Evolutionary conservation across 75 land plant genomes (phyloP), one percentile per base, ranked within the genome.

Genomic region (Pinus taeda): DNA sequence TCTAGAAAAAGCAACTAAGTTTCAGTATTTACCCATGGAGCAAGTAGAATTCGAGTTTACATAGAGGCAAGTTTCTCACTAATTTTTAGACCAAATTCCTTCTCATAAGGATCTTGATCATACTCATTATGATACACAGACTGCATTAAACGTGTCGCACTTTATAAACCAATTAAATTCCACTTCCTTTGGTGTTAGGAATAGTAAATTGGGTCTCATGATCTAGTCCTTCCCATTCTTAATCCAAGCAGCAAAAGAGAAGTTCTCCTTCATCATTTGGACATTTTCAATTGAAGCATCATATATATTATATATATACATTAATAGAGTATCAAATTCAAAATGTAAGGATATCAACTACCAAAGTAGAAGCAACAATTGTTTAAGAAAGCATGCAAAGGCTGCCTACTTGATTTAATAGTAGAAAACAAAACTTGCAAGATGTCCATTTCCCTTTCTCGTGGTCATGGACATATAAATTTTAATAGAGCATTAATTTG

Each of bases 21-120:
- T 3, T 39, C 8, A 45, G 71, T 69, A 0, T 67, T 66, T 79
- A 93, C 96, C 92, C 92, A 85, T 18, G 96, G 96, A 26, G 96
- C 89, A 37, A 95, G 96, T 14, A 93, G 80, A 36, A 93, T 84
- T 62, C 96, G 83, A 37, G 95, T 95, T 77, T 92, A 90, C 24
- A 93, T 88, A 71, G 83, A 82, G 36, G 95, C 89, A 12, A 93
- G 76, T 75, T 83, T 85, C 57, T 92, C 85, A 75, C 90, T 90
- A 49, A 93, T 92, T 36, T 81, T 88, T 42, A 93, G 84, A 6
- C 90, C 96, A 83, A 93, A 93, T 75, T 92, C 95, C 75, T 84
- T 84, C 37, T 95, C 95, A 86, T 84, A 93, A 7, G 89, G 90
- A 77, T 93, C 95, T 61, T 86, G 76, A 75, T 87, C 80, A 83